Conservation (phyloP, 805 yeast species). For the Myxozyma neglecta region DNA sequence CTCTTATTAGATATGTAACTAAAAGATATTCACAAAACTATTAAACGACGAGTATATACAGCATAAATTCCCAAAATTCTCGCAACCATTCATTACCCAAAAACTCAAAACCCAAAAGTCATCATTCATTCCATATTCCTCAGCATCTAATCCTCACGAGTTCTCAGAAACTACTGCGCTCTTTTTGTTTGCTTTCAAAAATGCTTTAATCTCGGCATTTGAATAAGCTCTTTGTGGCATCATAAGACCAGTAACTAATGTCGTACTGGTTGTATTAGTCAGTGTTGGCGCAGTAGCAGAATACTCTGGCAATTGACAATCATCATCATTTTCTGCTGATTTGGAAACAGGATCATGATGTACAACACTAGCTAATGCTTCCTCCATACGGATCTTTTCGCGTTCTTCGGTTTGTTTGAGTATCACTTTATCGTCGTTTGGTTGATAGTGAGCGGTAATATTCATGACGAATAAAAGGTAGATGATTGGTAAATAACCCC, state of each 20-base stretch:
- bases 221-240: conserved; percentile 21
- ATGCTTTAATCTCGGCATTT: conserved; percentile 23
- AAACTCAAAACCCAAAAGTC: too few relatives aligned
- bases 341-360: background rate
- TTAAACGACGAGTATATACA: too few relatives aligned
- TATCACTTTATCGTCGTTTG: conserved; percentile 36
- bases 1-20: too few relatives aligned
- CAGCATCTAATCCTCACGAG: too few relatives aligned
- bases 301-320: background rate
- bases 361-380: conserved; percentile 17
- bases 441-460: conserved; percentile 30
- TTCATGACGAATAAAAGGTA: conserved; percentile 33
- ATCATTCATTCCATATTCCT: too few relatives aligned
- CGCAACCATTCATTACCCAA: too few relatives aligned
- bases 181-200: conserved; percentile 10
- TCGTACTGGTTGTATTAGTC: background rate
- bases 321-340: background rate
- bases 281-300: background rate
- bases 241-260: background rate
- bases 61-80: too few relatives aligned
- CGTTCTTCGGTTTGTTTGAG: conserved; percentile 24
- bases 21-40: too few relatives aligned
- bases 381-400: conserved; percentile 14
- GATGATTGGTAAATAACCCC: conserved; percentile 36
- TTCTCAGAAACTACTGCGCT: background rate